Conservation (phyloP, 1,284 basidiomycete species). For the Trametes hirsuta region DNA sequence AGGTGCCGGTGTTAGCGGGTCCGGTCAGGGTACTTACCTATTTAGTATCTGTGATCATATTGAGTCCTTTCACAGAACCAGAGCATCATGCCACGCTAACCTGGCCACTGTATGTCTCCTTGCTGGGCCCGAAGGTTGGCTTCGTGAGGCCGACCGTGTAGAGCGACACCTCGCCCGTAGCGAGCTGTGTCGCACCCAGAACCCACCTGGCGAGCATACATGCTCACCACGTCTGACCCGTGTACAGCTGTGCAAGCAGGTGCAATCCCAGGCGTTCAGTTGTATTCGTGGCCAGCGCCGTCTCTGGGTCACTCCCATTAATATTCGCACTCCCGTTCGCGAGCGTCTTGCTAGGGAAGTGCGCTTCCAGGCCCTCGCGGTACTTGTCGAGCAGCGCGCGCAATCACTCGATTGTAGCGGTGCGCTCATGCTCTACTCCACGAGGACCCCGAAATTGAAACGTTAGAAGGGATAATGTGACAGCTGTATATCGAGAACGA, state of each 20-base stretch:
- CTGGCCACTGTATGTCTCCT: conserved; percentile 14
- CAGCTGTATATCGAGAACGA: too few species aligned
- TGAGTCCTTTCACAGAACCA: not conserved
- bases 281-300: conserved; percentile 41
- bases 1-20: too few species aligned
- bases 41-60: not conserved
- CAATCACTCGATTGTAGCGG: conserved; percentile 11
- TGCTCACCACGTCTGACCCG: conserved; percentile 24
- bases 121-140: conserved; percentile 14
- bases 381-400: conserved; percentile 34
- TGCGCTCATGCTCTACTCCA: not conserved
- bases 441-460: too few species aligned
- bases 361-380: conserved; percentile 15
- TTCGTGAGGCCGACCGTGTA: conserved; percentile 17
- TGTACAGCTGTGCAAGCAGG: conserved; percentile 33
- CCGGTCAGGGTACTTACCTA: not conserved
- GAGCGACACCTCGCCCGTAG: conserved; percentile 12
- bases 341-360: not conserved
- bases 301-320: conserved; percentile 15
- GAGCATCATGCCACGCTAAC: not conserved
- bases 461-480: too few species aligned
- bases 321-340: not conserved
- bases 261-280: conserved; percentile 40
- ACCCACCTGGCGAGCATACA: conserved; percentile 37
- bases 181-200: conserved; percentile 16